Evolutionary conservation across 2,329 filamentous ascomycete species (phyloP).

Genomic region (Aspergillus phoenicis): DNA sequence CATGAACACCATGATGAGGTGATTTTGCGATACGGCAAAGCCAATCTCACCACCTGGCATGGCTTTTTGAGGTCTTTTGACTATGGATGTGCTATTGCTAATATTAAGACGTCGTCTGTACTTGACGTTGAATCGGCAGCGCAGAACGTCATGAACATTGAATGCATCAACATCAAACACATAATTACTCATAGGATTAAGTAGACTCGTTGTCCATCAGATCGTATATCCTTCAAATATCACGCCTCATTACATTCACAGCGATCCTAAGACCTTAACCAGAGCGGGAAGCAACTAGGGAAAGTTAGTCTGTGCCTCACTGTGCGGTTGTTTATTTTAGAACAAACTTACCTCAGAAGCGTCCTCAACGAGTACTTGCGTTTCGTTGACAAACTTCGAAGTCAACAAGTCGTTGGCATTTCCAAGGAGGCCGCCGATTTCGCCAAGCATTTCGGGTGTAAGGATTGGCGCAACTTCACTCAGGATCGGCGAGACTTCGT

Average conservation of each 20-base stretch:
- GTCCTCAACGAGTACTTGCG: constrained; percentile 31
- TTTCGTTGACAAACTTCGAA: constrained; percentile 31
- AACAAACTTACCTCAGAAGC: constrained; percentile 31
- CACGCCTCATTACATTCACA: constrained; percentile 23
- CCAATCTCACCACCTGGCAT: not conserved
- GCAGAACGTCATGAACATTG: constrained; percentile 51
- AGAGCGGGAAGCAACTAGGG: constrained; percentile 34
- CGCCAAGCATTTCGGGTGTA: constrained; percentile 30
- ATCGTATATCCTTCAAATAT: constrained; percentile 23
- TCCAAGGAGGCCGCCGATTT: constrained; percentile 27
- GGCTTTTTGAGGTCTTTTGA: not conserved
- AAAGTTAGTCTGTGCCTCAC: constrained; percentile 14
- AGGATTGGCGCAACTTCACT: constrained; percentile 33
- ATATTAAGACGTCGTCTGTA: constrained; percentile 7
- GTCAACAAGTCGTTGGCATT: constrained; percentile 24
- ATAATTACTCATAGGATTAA: constrained; percentile 38
- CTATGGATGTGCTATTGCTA: constrained; percentile 1
- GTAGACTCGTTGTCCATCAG: constrained; percentile 28
- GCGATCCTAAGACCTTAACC: constrained; percentile 32
- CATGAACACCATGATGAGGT: not conserved
- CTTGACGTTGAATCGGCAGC: not conserved
- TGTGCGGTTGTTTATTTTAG: too few species aligned
- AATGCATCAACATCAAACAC: constrained; percentile 20
- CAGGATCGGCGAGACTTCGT: constrained; percentile 32
- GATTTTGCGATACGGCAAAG: not conserved